Conservation (phyloP, 345 rosid genomes). For the Microcos paniculata region DNA sequence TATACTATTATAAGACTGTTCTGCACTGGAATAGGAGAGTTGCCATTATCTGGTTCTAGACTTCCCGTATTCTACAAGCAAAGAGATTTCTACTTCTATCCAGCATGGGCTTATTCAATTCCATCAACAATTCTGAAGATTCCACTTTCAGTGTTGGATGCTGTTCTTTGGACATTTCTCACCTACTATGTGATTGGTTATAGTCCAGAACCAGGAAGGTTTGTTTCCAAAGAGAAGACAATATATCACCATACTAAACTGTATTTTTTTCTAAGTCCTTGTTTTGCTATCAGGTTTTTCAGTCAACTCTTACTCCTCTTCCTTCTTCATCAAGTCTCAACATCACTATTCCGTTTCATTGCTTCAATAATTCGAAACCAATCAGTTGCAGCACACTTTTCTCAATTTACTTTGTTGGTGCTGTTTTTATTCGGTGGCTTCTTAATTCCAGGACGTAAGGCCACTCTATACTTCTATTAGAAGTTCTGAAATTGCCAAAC, state of each 20-base stretch:
- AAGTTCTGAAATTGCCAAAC: background rate
- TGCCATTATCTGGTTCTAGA: slow-evolving; percentile 38
- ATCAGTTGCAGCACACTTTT: slow-evolving; percentile 23
- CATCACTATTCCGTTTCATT: slow-evolving; percentile 43
- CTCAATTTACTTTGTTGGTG: slow-evolving; percentile 18
- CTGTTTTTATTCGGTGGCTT: slow-evolving; percentile 45
- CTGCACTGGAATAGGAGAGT: slow-evolving; percentile 35
- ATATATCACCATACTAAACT: background rate
- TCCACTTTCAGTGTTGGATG: slow-evolving; percentile 44
- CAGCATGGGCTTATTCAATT: slow-evolving; percentile 50
- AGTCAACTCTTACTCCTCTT: slow-evolving; percentile 39
- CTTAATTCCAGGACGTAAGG: slow-evolving; percentile 39
- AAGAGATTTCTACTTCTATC: slow-evolving; percentile 44
- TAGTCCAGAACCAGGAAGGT: slow-evolving; percentile 52
- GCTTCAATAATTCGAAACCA: slow-evolving; percentile 33
- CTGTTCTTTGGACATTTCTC: slow-evolving; percentile 45
- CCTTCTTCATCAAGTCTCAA: slow-evolving; percentile 37
- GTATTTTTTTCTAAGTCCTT: background rate
- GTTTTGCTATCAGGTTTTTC: slow-evolving; percentile 35
- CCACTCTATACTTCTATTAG: background rate
- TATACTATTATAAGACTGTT: slow-evolving; percentile 32
- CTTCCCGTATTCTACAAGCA: slow-evolving; percentile 47
- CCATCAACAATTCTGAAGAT: slow-evolving; percentile 41
- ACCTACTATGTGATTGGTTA: slow-evolving; percentile 51
- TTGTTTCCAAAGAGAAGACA: background rate